Evolutionary conservation across 164 flowering plant species (phyloP), one percentile per base, ranked within the genome.

Genomic region (Berberis thunbergii): DNA sequence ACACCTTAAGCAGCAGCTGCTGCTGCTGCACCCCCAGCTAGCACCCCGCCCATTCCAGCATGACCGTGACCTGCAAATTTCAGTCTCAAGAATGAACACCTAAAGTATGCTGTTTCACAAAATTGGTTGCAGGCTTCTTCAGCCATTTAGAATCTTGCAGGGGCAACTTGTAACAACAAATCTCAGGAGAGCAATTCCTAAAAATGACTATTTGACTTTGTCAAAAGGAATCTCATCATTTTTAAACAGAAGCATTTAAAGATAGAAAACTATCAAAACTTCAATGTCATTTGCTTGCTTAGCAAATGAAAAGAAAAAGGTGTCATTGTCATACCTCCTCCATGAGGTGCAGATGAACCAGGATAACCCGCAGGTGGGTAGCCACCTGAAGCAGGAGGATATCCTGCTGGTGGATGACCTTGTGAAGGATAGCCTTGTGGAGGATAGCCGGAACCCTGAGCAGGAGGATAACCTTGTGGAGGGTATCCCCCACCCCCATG

Each of bases 1-100:
- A 82, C 88, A 1, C 86, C 86, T 45, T 67, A 69, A 50, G 83
- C 88, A 44, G 86, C 90, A 2, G 87, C 87, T 0, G 86, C 86
- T 1, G 87, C 87, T 0, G 84, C 86, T 43, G 90, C 90, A 63
- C 83, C 88, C 2, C 88, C 88, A 44, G 83, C 88, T 50, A 86
- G 43, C 76, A 86, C 4, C 54, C 57, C 76, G 4, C 85, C 90
- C 52, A 79, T 67, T 6, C 68, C 73, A 6, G 44, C 45, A 43
- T 57, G 41, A 45, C 70, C 66, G 46, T 68, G 71, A 7, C 71
- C 71, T 68, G 60, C 38, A 59, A 7, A 49, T 49, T 6, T 54
- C 50, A 56, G n/a, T 10, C 2, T 48, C 50, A 48, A 48, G 1
- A 48, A 1, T 7, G 7, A 48, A 6, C 2, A 48, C 9, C 50